phyloP scores from a whole-genome alignment of 2,329 filamentous ascomycete genomes.

The Chrysoporthe deuterocubensis region DNA sequence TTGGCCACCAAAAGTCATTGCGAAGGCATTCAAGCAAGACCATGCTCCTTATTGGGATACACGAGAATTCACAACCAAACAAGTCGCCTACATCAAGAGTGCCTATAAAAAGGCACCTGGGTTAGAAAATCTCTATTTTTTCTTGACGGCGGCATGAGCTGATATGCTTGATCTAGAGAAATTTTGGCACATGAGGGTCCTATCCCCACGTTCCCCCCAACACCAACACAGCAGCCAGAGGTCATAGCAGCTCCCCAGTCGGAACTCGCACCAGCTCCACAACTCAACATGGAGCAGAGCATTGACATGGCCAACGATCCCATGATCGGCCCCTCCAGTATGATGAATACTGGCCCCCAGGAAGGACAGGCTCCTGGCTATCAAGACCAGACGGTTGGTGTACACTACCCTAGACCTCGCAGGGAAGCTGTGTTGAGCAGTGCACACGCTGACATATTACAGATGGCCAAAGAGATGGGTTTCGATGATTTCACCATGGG shows the following conservation, averaged over 20 bases:
- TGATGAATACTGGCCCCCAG: not conserved
- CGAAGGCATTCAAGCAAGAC: slow-evolving; percentile 25
- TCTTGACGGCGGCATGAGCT: not conserved
- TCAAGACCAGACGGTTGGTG: not conserved
- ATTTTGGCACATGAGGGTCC: slow-evolving; percentile 20
- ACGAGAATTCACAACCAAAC: slow-evolving; percentile 22
- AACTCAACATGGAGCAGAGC: not conserved
- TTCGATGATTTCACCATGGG: not conserved
- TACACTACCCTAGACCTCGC: not conserved
- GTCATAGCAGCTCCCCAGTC: not conserved
- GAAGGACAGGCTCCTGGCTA: not conserved
- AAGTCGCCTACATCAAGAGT: slow-evolving; percentile 23
- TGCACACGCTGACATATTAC: not conserved
- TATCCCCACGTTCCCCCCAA: slow-evolving; percentile 13
- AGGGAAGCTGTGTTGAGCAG: not conserved
- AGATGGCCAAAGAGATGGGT: not conserved
- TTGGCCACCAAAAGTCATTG: slow-evolving; percentile 18
- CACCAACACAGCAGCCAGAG: slow-evolving; percentile 5
- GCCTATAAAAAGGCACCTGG: slow-evolving; percentile 19
- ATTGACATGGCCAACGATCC: not conserved
- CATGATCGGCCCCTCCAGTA: not conserved
- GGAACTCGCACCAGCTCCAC: not conserved
- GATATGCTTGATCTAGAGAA: not conserved
- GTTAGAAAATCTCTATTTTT: slow-evolving; percentile 1
- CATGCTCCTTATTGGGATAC: slow-evolving; percentile 14